Percentiles rank a stretch among this genome's conserved stretches.
Conservation (phyloP, 2,329 filamentous ascomycete genomes). For the Venturia oleaginea region DNA sequence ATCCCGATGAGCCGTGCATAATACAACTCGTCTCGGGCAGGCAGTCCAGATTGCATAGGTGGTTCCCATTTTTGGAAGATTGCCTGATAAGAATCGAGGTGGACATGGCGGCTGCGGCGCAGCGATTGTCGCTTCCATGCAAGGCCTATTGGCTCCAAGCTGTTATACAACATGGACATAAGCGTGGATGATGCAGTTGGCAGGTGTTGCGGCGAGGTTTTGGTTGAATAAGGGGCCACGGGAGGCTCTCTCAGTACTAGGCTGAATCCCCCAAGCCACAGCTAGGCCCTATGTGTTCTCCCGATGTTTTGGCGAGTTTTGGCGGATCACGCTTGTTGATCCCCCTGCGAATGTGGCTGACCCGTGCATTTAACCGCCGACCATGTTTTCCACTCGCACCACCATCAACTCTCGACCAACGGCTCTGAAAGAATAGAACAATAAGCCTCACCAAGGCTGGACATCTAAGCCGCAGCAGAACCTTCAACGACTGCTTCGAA, state of each 20-base stretch:
- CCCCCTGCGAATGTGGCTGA: neutral
- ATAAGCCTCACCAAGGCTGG: neutral
- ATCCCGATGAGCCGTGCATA: neutral
- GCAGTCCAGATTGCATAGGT: neutral
- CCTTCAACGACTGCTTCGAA: neutral
- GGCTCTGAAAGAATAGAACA: neutral
- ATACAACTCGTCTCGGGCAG: neutral
- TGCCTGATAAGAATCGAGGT: neutral
- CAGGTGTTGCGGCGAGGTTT: neutral
- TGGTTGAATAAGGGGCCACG: neutral
- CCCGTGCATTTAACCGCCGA: neutral
- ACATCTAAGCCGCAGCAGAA: neutral
- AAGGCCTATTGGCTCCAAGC: neutral
- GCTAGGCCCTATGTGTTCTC: neutral
- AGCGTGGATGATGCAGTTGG: conserved; percentile 2
- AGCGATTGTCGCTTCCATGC: neutral
- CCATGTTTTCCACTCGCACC: neutral
- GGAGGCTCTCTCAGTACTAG: neutral
- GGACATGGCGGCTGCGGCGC: neutral
- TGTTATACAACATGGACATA: neutral
- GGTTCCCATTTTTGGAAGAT: neutral
- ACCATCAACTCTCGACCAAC: neutral
- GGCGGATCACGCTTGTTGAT: neutral
- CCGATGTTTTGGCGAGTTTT: neutral
- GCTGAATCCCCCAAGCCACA: neutral